Percentiles rank a stretch among this genome's conserved stretches.
Conservation (phyloP, 352 stramenopile genomes). For the Globisporangium camurandrum region DNA sequence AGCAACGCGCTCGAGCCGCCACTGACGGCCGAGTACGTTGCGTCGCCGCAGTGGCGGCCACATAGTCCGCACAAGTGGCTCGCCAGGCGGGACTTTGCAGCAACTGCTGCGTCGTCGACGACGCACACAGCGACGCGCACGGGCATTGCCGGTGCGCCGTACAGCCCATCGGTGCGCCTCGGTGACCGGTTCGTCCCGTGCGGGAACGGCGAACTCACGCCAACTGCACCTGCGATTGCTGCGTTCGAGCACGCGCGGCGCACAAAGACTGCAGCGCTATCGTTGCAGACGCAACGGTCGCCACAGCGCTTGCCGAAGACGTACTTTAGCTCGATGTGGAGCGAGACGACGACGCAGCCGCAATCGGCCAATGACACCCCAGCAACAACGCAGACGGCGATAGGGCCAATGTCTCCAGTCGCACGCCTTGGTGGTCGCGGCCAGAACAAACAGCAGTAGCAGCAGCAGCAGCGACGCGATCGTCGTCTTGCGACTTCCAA, state of each 20-base stretch:
- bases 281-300: conserved; percentile 17
- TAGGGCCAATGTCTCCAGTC: background rate
- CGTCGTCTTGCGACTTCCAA: too few relatives aligned
- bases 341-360: conserved; percentile 9
- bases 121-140: conserved; percentile 36
- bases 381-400: background rate
- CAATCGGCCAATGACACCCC: background rate
- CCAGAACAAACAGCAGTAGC: too few relatives aligned
- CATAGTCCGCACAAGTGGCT: conserved; percentile 50
- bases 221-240: conserved; percentile 1
- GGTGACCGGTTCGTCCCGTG: conserved; percentile 31
- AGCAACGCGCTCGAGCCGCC: too few relatives aligned
- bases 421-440: conserved; percentile 8
- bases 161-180: conserved; percentile 31
- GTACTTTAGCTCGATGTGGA: conserved; percentile 64
- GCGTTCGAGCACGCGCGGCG: conserved; percentile 31
- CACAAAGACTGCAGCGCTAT: conserved; percentile 30
- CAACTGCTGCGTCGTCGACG: conserved; percentile 36
- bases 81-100: conserved; percentile 33
- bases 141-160: conserved; percentile 31
- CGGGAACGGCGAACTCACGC: conserved; percentile 2
- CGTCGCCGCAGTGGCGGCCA: conserved; percentile 43
- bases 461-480: too few relatives aligned
- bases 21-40: conserved; percentile 48
- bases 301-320: conserved; percentile 32